Conservation (phyloP, 2,329 filamentous ascomycete species). For the Tolypocladium endophyticum region DNA sequence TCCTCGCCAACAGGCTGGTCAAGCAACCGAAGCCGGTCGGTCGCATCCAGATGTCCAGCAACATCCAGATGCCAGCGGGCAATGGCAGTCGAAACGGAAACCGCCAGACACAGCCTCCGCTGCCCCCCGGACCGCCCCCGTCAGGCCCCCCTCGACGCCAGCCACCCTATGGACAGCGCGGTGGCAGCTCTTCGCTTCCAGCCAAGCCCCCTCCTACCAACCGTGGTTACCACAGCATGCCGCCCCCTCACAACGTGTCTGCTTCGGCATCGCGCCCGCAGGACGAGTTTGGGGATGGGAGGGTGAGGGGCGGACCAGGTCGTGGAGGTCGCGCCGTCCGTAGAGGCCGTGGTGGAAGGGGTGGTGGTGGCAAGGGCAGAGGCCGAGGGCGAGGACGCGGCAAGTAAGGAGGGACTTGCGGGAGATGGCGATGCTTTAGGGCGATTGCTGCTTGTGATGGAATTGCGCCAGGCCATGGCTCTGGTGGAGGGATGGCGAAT, state of each 20-base stretch:
- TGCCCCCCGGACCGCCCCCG: slow-evolving; percentile 27
- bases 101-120: slow-evolving; percentile 17
- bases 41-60: slow-evolving; percentile 28
- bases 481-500: slow-evolving; percentile 1
- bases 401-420: slow-evolving; percentile 6
- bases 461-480: not conserved
- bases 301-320: slow-evolving; percentile 10
- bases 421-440: not conserved
- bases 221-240: slow-evolving; percentile 17
- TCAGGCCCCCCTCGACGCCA: slow-evolving; percentile 12
- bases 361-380: slow-evolving; percentile 5
- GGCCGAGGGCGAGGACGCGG: slow-evolving; percentile 16
- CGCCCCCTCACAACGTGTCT: slow-evolving; percentile 11
- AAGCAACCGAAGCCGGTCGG: slow-evolving; percentile 19
- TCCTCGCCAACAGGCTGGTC: slow-evolving; percentile 24
- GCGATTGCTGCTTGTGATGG: not conserved
- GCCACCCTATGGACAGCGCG: slow-evolving; percentile 6
- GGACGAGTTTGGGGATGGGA: slow-evolving; percentile 7
- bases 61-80: slow-evolving; percentile 24
- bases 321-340: slow-evolving; percentile 13
- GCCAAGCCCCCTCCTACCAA: slow-evolving; percentile 16
- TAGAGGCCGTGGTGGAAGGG: slow-evolving; percentile 7
- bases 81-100: slow-evolving; percentile 7
- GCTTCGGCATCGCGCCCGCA: slow-evolving; percentile 2
- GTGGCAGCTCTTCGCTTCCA: slow-evolving; percentile 13